Conservation (phyloP, 2,329 filamentous ascomycete genomes). For the Apiospora kogelbergensis region DNA sequence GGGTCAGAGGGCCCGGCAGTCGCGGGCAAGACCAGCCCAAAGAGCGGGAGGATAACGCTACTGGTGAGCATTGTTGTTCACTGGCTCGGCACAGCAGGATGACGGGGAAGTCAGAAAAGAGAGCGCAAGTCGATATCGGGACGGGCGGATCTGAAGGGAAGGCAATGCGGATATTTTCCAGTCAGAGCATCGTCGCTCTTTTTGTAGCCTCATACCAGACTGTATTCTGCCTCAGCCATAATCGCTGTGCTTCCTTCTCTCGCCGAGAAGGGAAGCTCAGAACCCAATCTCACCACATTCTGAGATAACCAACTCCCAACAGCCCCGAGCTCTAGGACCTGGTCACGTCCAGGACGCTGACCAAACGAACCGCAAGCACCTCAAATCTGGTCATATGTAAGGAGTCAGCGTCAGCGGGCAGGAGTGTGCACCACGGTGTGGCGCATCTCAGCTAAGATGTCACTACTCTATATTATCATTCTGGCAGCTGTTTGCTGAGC, state of each 20-base stretch:
- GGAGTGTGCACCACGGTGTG: not conserved
- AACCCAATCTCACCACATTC: not conserved
- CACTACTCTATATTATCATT: not conserved
- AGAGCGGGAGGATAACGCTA: not conserved
- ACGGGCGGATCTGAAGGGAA: not conserved
- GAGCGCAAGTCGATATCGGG: not conserved
- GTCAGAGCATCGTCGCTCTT: not conserved
- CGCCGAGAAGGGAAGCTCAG: not conserved
- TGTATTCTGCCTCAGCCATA: not conserved
- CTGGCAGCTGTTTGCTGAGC: not conserved
- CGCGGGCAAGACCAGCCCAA: not conserved
- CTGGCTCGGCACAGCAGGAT: not conserved
- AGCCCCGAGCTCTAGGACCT: not conserved
- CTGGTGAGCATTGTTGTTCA: not conserved
- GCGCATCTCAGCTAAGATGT: not conserved
- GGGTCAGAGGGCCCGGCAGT: slow-evolving; percentile 14
- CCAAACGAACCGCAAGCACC: no score
- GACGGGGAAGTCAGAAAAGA: not conserved
- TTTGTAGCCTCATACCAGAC: not conserved
- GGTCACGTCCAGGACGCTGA: not conserved
- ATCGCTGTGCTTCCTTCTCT: not conserved
- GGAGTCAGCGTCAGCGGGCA: not conserved
- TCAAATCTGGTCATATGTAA: not conserved
- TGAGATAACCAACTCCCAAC: not conserved
- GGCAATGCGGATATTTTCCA: not conserved